phyloP scores from a whole-genome alignment of 768 basidiomycete genomes.

The Lactarius pseudohatsudake region DNA sequence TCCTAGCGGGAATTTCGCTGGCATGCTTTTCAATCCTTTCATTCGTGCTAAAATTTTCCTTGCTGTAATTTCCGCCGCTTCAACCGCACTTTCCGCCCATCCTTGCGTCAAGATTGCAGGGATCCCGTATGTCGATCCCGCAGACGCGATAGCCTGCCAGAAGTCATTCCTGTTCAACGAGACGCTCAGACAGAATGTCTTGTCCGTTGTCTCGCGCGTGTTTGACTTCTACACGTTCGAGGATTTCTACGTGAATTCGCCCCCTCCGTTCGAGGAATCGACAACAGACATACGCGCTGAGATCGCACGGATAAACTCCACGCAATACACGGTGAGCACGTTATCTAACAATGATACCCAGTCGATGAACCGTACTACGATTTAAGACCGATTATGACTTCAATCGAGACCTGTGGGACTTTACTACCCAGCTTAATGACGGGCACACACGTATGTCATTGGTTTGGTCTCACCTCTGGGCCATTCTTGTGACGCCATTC shows the following conservation, averaged over 20 bases:
- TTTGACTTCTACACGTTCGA: conserved; percentile 45
- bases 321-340: conserved; percentile 44
- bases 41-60: neutral
- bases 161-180: conserved; percentile 43
- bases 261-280: conserved; percentile 45
- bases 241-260: conserved; percentile 39
- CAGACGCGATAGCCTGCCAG: conserved; percentile 50
- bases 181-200: conserved; percentile 40
- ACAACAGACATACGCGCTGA: conserved; percentile 53
- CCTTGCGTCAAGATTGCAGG: conserved; percentile 40
- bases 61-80: neutral
- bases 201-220: conserved; percentile 36
- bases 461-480: neutral
- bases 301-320: conserved; percentile 48
- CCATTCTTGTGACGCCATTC: neutral
- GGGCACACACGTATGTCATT: conserved; percentile 57
- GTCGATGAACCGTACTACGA: neutral
- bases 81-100: conserved; percentile 17
- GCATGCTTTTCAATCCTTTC: conserved; percentile 9
- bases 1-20: neutral
- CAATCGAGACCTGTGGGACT: conserved; percentile 56
- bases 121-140: conserved; percentile 46
- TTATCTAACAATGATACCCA: neutral
- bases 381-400: conserved; percentile 61
- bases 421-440: conserved; percentile 59